phyloP scores from a whole-genome alignment of 306 rosid genomes.

The Urtica urens region DNA sequence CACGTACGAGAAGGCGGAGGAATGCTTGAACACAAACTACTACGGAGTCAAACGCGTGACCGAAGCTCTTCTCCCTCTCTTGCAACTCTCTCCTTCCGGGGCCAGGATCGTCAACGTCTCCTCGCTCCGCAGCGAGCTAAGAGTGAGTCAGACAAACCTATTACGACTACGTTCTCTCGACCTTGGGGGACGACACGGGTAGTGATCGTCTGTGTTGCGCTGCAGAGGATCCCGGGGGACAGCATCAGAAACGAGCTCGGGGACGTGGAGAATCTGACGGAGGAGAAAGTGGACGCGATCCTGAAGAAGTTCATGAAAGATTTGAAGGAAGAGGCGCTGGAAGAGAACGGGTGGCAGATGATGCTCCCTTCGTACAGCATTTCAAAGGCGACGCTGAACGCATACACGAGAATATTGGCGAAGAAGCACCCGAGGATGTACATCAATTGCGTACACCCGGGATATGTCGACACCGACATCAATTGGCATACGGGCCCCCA shows the following conservation, averaged over 20 bases:
- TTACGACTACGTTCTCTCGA: no score
- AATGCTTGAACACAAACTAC: slow-evolving; percentile 42
- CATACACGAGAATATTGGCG: slow-evolving; percentile 45
- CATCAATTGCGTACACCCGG: slow-evolving; percentile 54
- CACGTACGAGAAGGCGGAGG: slow-evolving; percentile 32
- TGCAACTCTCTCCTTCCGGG: slow-evolving; percentile 29
- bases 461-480: slow-evolving; percentile 36
- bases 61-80: slow-evolving; percentile 44
- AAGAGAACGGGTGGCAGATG: slow-evolving; percentile 43
- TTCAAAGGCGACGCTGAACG: slow-evolving; percentile 39
- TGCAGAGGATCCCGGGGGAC: slow-evolving; percentile 42
- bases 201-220: neutral
- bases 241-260: slow-evolving; percentile 36
- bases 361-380: slow-evolving; percentile 52
- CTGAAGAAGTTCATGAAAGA: slow-evolving; percentile 30
- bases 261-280: slow-evolving; percentile 23
- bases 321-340: slow-evolving; percentile 31
- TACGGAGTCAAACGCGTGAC: slow-evolving; percentile 41
- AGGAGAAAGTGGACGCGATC: slow-evolving; percentile 37
- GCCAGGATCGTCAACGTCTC: slow-evolving; percentile 49
- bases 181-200: no score
- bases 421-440: slow-evolving; percentile 28
- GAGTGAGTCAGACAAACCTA: slow-evolving; percentile 24
- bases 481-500: slow-evolving; percentile 38
- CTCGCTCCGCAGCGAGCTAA: slow-evolving; percentile 44